Evolutionary conservation across 176 grass and related monocot genomes (phyloP), one percentile per base, ranked within the genome.

Genomic region (Poa pratensis): DNA sequence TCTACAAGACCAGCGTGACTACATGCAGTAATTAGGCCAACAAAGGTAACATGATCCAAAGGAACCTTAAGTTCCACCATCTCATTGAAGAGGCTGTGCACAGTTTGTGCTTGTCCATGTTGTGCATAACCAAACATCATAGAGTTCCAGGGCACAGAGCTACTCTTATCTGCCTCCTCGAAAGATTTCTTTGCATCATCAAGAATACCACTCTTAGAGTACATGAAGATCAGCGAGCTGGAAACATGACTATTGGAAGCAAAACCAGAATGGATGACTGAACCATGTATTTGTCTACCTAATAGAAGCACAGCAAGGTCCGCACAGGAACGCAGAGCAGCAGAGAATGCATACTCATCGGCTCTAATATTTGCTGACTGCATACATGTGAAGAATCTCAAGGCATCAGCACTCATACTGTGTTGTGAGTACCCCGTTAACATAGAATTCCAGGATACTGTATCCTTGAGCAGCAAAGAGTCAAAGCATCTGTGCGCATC

Each of bases 51-150:
- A 69, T 95, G 90, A 78, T 92, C 93, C 34, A 87, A 78, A 55
- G 85, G 69, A 77, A 92, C 83, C 53, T 73, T 30, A 18, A 54
- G 35, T 46, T 88, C 51, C 11, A 84, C 80, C 90, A 92, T 95
- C 77, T 90, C 1, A 34, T 76, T 62, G 70, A 94, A 92, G 5
- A 90, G 83, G 28, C 18, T 55, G 0, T 53, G 60, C 7, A 87
- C 90, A 42, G 49, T 62, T 3, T 77, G 83, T 4, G 69, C 93
- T 9, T 90, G 79, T 13, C 93, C 87, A 67, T 92, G 90, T 73
- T 94, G 90, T 0, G 88, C 90, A 60, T 92, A 92, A 62, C 79
- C 85, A 53, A 94, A 94, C n/a, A 94, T 88, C 78, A 94, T 94
- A 12, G 90, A 88, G 73, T 94, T 92, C 90, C 90, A 92, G 16